Percentiles rank a stretch among this genome's conserved stretches.
phyloP scores from a whole-genome alignment of 2,329 filamentous ascomycete genomes.

The Botryotinia convoluta region DNA sequence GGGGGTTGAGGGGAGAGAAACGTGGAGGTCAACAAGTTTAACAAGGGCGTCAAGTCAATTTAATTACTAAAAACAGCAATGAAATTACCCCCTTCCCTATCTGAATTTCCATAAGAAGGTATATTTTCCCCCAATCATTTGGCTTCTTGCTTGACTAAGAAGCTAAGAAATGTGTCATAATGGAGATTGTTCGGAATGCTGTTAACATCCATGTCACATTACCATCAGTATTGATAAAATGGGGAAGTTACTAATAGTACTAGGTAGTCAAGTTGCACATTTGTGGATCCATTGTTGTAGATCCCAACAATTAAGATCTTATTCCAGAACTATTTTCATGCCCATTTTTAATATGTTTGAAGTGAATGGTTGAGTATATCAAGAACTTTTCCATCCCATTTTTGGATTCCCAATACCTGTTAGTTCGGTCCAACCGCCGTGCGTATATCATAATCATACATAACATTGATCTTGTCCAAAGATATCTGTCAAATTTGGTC shows the following conservation, averaged over 20 bases:
- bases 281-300: neutral
- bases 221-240: neutral
- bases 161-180: neutral
- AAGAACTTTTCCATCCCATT: neutral
- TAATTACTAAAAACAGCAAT: slow-evolving; percentile 11
- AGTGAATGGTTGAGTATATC: neutral
- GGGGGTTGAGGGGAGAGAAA: neutral
- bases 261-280: neutral
- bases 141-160: neutral
- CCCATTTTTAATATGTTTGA: neutral
- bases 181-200: slow-evolving; percentile 7
- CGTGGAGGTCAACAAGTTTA: neutral
- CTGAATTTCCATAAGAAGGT: neutral
- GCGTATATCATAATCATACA: neutral
- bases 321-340: neutral
- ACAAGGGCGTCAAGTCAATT: neutral
- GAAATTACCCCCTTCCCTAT: neutral
- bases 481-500: neutral
- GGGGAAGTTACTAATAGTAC: neutral
- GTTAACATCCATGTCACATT: neutral
- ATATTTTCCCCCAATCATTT: slow-evolving; percentile 13
- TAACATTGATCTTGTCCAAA: neutral
- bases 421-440: neutral
- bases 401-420: neutral
- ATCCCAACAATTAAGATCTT: neutral